Percentiles rank a stretch among this genome's conserved stretches.
Conservation (phyloP, 1,284 basidiomycete genomes). For the Trichosporon sp. region DNA sequence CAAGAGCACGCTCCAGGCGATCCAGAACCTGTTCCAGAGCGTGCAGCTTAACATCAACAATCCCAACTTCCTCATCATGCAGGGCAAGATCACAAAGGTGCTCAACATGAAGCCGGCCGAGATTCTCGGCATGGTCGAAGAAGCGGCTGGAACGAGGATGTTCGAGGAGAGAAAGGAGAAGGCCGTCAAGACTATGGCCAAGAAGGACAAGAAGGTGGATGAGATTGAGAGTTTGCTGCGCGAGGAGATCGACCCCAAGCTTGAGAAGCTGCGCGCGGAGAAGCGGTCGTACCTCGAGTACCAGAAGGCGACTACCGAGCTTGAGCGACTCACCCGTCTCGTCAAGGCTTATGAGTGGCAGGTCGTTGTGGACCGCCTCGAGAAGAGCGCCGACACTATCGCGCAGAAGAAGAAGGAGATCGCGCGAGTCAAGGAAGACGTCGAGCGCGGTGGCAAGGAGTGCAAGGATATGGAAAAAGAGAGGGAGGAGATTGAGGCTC, state of each 20-base stretch:
- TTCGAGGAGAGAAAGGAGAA: conserved; percentile 99
- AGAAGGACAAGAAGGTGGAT: conserved; percentile 94
- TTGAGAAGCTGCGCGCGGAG: conserved; percentile 84
- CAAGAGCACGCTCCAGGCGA: conserved; percentile 78
- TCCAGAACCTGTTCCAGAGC: conserved; percentile 92
- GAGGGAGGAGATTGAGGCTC: conserved; percentile 60
- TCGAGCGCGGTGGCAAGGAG: conserved; percentile 51
- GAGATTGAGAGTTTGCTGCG: conserved; percentile 71
- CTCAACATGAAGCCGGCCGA: conserved; percentile 98
- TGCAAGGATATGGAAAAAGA: conserved; percentile 55
- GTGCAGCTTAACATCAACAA: conserved; percentile 99
- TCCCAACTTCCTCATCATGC: conserved; percentile 99
- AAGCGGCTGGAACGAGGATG: conserved; percentile 97
- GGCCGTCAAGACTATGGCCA: conserved; percentile 91
- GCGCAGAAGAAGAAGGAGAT: conserved; percentile 40
- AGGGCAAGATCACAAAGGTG: conserved; percentile 92
- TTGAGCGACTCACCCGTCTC: conserved; percentile 80
- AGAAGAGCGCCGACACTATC: conserved; percentile 45
- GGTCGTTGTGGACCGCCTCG: conserved; percentile 58
- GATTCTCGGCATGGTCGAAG: conserved; percentile 97
- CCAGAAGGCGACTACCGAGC: conserved; percentile 81
- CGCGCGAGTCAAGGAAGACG: conserved; percentile 41
- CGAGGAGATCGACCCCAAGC: conserved; percentile 92
- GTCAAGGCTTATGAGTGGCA: conserved; percentile 88
- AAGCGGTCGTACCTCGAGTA: conserved; percentile 86